Evolutionary conservation across 441 rosid genomes (phyloP), one percentile per base, ranked within the genome.

Genomic region (Populus hybrid): DNA sequence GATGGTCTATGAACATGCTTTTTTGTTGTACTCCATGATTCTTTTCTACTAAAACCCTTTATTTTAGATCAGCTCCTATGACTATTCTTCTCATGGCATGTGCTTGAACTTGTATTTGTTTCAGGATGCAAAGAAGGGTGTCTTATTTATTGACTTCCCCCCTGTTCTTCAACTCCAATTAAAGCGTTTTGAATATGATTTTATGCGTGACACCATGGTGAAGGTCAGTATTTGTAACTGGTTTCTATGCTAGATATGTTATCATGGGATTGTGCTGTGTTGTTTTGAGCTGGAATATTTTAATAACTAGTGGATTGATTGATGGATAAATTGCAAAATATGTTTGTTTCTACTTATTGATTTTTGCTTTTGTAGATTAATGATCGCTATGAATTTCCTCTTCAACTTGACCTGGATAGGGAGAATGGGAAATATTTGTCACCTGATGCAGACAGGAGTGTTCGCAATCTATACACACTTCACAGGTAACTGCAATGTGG

Each of bases 71-170:
- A 14, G 21, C 9, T 71, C 50, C 72, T 70, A 11, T 2, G 10
- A 6, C 35, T 6, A 19, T 32, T 79, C 19, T 61, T 75, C 50
- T 69, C 12, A 69, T 35, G 66, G 53, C 35, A 66, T 75, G 6
- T 72, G 21, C n/a, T 50, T 57, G 23, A 23, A 79, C 67, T 76
- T 71, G 16, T 77, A 24, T 66, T 57, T 72, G 71, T 81, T 84
- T 84, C 88, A 95, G 99, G 99, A 95, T 86, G 99, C 99, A 46
- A 92, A 84, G 86, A 95, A 95, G 83, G 99, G 99, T 72, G 98
- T 95, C 75, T 79, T 93, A 46, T 95, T 95, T 78, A 89, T 90
- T 34, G 98, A 95, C 83, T 95, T 95, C 35, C 98, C 98, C 4
- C 98, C 98, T 35, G 98, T 95, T 70, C 98, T 95, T 87, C 98